Evolutionary conservation across 306 rosid genomes (phyloP).

Genomic region (Lathyrus aphaca): DNA sequence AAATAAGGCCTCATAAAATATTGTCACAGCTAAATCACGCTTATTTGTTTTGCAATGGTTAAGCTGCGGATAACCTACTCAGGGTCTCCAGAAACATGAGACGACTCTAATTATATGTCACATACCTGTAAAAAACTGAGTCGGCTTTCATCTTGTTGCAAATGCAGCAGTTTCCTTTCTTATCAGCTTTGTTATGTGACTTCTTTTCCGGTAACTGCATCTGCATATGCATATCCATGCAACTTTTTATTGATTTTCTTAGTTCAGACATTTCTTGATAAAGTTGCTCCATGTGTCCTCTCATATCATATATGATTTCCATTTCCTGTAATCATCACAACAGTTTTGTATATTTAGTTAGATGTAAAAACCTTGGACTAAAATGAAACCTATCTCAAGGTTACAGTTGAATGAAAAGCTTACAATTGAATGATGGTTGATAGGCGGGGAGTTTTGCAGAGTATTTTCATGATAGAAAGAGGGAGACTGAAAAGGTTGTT

Average conservation of each 20-base stretch:
- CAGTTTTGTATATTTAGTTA: not conserved
- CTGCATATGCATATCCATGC: slow-evolving; percentile 77
- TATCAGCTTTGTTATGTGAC: slow-evolving; percentile 35
- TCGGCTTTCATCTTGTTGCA: slow-evolving; percentile 72
- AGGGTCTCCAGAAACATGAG: too few species aligned
- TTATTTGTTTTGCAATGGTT: too few species aligned
- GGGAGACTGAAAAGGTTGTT: slow-evolving; percentile 47
- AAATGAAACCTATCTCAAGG: not conserved
- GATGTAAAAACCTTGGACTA: not conserved
- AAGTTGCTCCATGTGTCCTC: slow-evolving; percentile 79
- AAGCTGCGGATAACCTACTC: too few species aligned
- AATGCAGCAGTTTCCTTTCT: slow-evolving; percentile 73
- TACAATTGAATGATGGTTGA: slow-evolving; percentile 57
- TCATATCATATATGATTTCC: slow-evolving; percentile 69
- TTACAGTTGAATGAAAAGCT: slow-evolving; percentile 38
- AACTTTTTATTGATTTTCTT: slow-evolving; percentile 66
- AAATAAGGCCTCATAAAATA: too few species aligned
- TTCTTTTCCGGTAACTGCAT: slow-evolving; percentile 56
- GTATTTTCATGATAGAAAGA: slow-evolving; percentile 32
- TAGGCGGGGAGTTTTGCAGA: slow-evolving; percentile 44
- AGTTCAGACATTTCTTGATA: slow-evolving; percentile 77
- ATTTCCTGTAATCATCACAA: slow-evolving; percentile 57
- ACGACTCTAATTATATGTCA: not conserved
- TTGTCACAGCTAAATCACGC: too few species aligned
- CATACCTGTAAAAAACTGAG: slow-evolving; percentile 79